Evolutionary conservation across 208 protist species (phyloP).

Genomic region (Crithidia bombi): DNA sequence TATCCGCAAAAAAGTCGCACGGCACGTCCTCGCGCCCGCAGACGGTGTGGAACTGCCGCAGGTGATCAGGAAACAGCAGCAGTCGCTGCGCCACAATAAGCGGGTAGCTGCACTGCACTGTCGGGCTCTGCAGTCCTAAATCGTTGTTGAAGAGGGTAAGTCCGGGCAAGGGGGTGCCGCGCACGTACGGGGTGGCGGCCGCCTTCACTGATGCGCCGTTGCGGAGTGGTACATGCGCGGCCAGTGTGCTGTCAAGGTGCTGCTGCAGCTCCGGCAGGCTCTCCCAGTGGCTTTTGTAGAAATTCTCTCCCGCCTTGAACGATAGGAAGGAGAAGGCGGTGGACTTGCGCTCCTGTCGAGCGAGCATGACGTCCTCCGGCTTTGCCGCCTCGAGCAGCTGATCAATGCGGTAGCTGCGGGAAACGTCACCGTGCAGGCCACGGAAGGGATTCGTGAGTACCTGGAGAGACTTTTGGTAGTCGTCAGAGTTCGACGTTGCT

Average conservation of each 20-base stretch:
- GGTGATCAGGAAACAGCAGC: slow-evolving; percentile 65
- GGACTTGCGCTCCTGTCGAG: slow-evolving; percentile 62
- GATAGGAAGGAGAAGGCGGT: slow-evolving; percentile 73
- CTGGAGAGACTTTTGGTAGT: slow-evolving; percentile 17
- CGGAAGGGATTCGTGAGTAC: slow-evolving; percentile 70
- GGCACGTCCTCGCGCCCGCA: slow-evolving; percentile 79
- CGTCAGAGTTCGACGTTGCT: slow-evolving; percentile 1
- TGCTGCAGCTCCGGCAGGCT: slow-evolving; percentile 27
- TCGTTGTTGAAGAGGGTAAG: slow-evolving; percentile 55
- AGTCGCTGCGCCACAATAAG: slow-evolving; percentile 76
- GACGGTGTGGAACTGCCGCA: slow-evolving; percentile 73
- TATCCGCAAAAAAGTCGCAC: slow-evolving; percentile 86
- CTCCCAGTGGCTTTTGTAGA: slow-evolving; percentile 50
- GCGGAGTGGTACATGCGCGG: background rate
- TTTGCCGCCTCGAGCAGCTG: slow-evolving; percentile 48
- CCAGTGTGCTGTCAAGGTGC: slow-evolving; percentile 24
- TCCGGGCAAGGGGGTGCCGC: slow-evolving; percentile 30
- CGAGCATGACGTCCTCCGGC: slow-evolving; percentile 52
- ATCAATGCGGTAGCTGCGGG: slow-evolving; percentile 80
- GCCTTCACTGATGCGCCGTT: background rate
- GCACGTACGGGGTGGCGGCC: slow-evolving; percentile 10
- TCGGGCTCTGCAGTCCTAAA: slow-evolving; percentile 42
- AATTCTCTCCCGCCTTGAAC: slow-evolving; percentile 36
- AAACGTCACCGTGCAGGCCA: slow-evolving; percentile 58
- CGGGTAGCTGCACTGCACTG: slow-evolving; percentile 48